Evolutionary conservation across 805 yeast species (phyloP), one percentile per base, ranked within the genome.

Genomic region (Candida qinlingensis): DNA sequence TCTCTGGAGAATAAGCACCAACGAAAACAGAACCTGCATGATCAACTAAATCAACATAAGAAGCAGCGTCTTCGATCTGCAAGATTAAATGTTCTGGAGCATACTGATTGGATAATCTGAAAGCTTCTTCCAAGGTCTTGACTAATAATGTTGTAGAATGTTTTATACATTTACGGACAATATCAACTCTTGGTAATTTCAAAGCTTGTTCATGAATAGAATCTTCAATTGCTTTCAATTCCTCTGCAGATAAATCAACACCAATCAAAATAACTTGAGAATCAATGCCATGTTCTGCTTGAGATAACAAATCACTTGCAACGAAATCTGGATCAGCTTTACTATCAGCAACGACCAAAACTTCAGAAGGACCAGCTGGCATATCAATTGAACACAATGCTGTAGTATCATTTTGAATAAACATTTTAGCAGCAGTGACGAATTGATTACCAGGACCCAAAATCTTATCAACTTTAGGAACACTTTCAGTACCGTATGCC

Each of bases 361-460:
- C 99, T 70, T 94, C 99, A 45, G 96, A 87, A 30, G 99, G 99
- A 8, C 99, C 99, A 28, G 99, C 99, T 44, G 99, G 99, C 98
- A 94, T 92, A 68, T 94, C 99, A 58, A 94, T 94, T 13, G 96
- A 87, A 64, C 97, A 94, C 62, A 91, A 73, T 7, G 99, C 98
- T 54, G 84, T 85, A 1, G 97, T 87, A 64, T 94, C 99, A 62
- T 94, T 95, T 60, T 92, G 94, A 45, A 95, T 94, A 64, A 85
- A 73, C 99, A 94, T 94, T 75, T 94, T 94, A 39, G 99, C 99
- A 39, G 99, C 98, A 19, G 99, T 94, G 46, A 94, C 99, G 66
- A 94, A 94, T 72, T 94, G 99, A 72, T 94, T 94, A 52, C 99
- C 99, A 27, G 99, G 99, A 42, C 99, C 99, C 67, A 94, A 76